Percentiles rank a stretch among this genome's conserved stretches.
phyloP scores from a whole-genome alignment of 345 rosid species.

The Hirschfeldia incana region DNA sequence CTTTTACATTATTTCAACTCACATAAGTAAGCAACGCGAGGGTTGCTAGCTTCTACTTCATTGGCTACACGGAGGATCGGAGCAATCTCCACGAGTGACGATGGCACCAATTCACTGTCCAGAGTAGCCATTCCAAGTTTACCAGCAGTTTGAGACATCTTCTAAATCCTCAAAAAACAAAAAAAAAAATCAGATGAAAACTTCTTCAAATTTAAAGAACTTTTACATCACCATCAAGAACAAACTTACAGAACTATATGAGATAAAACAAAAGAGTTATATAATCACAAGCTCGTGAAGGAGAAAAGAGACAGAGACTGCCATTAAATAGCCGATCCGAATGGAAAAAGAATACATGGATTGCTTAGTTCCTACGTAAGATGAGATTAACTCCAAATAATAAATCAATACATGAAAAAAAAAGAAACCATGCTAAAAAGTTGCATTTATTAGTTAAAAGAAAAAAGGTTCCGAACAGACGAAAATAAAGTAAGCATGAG shows the following conservation, averaged over 20 bases:
- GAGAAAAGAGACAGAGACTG: neutral
- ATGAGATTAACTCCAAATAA: conserved; percentile 10
- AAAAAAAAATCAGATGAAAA: conserved; percentile 5
- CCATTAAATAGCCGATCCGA: conserved; percentile 1
- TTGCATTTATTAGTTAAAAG: conserved; percentile 14
- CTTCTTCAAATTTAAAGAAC: conserved; percentile 1
- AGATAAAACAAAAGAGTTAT: neutral
- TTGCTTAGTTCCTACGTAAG: conserved; percentile 25
- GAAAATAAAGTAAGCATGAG: neutral
- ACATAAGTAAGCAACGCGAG: conserved; percentile 63
- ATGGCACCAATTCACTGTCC: conserved; percentile 63
- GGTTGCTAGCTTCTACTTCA: conserved; percentile 57
- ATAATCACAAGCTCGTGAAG: conserved; percentile 5
- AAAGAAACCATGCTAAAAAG: conserved; percentile 7
- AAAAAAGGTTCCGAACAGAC: neutral
- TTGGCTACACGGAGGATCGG: conserved; percentile 67
- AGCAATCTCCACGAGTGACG: conserved; percentile 58
- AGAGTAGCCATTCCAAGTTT: conserved; percentile 39
- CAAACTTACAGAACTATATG: neutral
- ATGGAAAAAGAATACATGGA: neutral
- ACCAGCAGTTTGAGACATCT: conserved; percentile 42
- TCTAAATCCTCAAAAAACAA: conserved; percentile 15
- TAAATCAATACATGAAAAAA: conserved; percentile 1
- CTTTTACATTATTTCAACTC: conserved; percentile 20
- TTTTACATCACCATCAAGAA: neutral